Evolutionary conservation across 2,329 filamentous ascomycete species (phyloP).

Genomic region (Diaporthe citrichinensis): DNA sequence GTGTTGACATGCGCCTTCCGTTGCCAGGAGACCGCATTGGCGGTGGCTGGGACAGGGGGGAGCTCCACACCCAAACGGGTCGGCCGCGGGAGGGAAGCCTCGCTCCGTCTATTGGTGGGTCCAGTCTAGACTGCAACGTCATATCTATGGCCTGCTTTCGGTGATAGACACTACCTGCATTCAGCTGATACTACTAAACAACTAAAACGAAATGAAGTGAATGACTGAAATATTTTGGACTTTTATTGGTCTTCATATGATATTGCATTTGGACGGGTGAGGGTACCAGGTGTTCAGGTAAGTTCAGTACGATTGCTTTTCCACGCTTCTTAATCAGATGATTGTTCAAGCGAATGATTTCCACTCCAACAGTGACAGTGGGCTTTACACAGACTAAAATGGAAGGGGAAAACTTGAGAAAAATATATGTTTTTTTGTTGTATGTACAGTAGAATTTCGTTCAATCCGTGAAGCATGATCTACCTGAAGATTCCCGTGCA

Average conservation of each 20-base stretch:
- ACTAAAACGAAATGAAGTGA: too few relatives aligned
- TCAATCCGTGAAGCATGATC: not conserved
- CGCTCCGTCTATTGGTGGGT: not conserved
- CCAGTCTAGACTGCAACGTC: conserved; percentile 12
- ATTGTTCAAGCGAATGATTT: not conserved
- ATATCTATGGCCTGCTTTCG: not conserved
- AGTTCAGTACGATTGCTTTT: not conserved
- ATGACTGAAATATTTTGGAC: not conserved
- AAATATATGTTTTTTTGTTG: not conserved
- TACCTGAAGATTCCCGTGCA: not conserved
- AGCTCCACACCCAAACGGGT: conserved; percentile 24
- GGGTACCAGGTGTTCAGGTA: not conserved
- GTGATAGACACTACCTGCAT: not conserved
- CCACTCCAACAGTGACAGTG: not conserved
- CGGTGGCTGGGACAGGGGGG: too few relatives aligned
- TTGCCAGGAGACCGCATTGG: conserved; percentile 39
- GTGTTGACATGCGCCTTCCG: conserved; percentile 37
- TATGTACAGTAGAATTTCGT: not conserved
- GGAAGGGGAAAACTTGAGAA: not conserved
- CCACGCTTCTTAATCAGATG: not conserved
- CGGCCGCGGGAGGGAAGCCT: not conserved
- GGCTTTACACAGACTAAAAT: not conserved
- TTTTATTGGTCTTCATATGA: not conserved
- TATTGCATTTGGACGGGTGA: not conserved
- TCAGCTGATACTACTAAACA: too few relatives aligned